Percentiles rank a stretch among this genome's conserved stretches.
phyloP scores from a whole-genome alignment of 371 early-diverging fungal genomes.

The Lichtheimia corymbifera region DNA sequence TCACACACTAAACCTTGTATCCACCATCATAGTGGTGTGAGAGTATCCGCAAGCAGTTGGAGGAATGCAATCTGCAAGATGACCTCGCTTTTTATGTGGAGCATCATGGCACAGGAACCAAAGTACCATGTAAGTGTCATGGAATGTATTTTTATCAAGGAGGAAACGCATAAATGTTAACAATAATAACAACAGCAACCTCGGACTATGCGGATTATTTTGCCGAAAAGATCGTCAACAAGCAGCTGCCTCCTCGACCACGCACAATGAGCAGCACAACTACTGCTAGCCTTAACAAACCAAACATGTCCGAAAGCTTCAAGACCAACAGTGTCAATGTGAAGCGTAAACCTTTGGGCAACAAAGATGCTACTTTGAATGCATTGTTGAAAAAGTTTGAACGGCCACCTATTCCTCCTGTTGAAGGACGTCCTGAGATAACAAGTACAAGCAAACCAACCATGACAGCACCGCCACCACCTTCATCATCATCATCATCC shows the following conservation, averaged over 20 bases:
- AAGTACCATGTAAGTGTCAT: slow-evolving; percentile 27
- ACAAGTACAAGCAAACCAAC: slow-evolving; percentile 9
- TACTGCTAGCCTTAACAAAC: slow-evolving; percentile 1
- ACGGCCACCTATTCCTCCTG: slow-evolving; percentile 2
- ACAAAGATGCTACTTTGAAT: slow-evolving; percentile 6
- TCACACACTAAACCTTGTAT: too few relatives aligned
- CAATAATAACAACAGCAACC: slow-evolving; percentile 19
- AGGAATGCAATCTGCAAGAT: slow-evolving; percentile 28
- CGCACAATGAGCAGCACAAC: slow-evolving; percentile 3
- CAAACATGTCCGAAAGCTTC: slow-evolving; percentile 8
- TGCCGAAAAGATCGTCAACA: slow-evolving; percentile 18
- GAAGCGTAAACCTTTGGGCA: slow-evolving; percentile 36
- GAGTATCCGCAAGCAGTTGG: slow-evolving; percentile 33
- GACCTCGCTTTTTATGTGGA: slow-evolving; percentile 30
- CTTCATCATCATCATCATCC: background rate
- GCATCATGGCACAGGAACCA: slow-evolving; percentile 29
- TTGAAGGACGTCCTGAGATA: background rate
- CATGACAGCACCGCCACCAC: slow-evolving; percentile 6
- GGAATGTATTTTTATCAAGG: background rate
- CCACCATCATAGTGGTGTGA: slow-evolving; percentile 34
- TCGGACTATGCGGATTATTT: slow-evolving; percentile 35
- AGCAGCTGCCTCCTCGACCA: slow-evolving; percentile 15
- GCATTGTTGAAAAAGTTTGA: slow-evolving; percentile 15
- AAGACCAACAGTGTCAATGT: slow-evolving; percentile 27
- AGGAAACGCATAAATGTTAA: background rate